Conservation (phyloP, 352 stramenopile species). For the Pythium guiyangense region DNA sequence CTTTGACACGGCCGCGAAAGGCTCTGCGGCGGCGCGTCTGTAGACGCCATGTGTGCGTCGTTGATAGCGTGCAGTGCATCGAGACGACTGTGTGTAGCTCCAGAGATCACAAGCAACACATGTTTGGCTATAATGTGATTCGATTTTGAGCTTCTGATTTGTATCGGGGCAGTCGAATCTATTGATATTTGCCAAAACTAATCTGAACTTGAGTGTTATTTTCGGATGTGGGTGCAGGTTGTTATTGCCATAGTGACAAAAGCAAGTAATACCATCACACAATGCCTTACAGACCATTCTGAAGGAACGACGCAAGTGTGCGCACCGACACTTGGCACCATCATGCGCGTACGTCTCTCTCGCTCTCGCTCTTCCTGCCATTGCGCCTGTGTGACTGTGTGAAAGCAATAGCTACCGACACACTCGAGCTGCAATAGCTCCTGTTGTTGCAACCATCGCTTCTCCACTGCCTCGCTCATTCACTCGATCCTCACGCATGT, state of each 20-base stretch:
- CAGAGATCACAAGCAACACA: background rate
- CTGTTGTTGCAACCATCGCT: too few species aligned
- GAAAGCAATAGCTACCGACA: too few species aligned
- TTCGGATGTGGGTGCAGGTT: background rate
- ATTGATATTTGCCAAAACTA: background rate
- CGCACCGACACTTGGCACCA: background rate
- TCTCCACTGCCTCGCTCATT: too few species aligned
- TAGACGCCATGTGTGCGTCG: background rate
- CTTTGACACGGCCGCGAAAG: constrained; percentile 28
- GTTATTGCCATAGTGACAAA: background rate
- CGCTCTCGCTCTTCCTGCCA: background rate
- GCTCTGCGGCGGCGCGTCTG: constrained; percentile 5
- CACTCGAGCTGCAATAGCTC: too few species aligned
- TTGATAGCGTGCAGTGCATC: background rate
- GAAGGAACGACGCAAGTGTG: background rate
- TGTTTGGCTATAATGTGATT: background rate
- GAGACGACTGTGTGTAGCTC: background rate
- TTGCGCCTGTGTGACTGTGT: background rate
- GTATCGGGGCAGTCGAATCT: too few species aligned
- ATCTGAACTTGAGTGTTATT: background rate
- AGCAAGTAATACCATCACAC: background rate
- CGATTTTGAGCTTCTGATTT: background rate
- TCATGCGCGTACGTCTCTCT: background rate
- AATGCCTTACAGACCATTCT: background rate
- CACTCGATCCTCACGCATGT: background rate